A percentile compares a stretch with the other conserved stretches of the same genome.
Conservation (phyloP, 2,329 filamentous ascomycete species). For the Botrytis pseudocinerea region DNA sequence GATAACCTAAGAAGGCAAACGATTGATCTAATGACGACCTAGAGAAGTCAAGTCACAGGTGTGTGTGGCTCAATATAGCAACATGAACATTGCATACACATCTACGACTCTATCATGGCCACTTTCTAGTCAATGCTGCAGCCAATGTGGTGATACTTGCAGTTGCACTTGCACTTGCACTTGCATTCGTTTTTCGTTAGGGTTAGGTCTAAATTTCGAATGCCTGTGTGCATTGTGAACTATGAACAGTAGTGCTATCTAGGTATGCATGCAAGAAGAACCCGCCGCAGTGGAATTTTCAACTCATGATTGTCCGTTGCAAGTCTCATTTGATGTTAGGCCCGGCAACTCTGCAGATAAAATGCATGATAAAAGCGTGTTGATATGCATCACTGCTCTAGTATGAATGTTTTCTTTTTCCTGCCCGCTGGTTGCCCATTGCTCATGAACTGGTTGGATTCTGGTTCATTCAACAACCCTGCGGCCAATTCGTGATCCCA, state of each 20-base stretch:
- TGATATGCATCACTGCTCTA: conserved; percentile 13
- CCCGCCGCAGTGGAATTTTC: conserved; percentile 2
- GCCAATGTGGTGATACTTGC: background rate
- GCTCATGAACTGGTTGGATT: background rate
- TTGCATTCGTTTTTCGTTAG: background rate
- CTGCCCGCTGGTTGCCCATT: background rate
- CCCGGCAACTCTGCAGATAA: conserved; percentile 9
- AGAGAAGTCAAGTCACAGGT: background rate
- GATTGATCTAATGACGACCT: background rate
- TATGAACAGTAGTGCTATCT: background rate
- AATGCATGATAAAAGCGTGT: conserved; percentile 10
- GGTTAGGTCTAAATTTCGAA: conserved; percentile 10
- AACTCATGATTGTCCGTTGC: background rate
- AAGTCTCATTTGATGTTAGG: conserved; percentile 7
- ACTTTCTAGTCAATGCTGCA: background rate
- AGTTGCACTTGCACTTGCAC: background rate
- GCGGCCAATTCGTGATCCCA: background rate
- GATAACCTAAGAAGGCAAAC: background rate
- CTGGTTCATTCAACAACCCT: no score
- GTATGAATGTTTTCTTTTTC: background rate
- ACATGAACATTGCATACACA: background rate
- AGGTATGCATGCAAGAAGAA: conserved; percentile 1
- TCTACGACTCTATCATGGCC: background rate
- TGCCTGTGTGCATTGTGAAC: background rate
- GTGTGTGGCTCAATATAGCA: background rate